A percentile compares a stretch with the other conserved stretches of the same genome.
Conservation (phyloP, 2,329 filamentous ascomycete species). For the Colletotrichum sp. region DNA sequence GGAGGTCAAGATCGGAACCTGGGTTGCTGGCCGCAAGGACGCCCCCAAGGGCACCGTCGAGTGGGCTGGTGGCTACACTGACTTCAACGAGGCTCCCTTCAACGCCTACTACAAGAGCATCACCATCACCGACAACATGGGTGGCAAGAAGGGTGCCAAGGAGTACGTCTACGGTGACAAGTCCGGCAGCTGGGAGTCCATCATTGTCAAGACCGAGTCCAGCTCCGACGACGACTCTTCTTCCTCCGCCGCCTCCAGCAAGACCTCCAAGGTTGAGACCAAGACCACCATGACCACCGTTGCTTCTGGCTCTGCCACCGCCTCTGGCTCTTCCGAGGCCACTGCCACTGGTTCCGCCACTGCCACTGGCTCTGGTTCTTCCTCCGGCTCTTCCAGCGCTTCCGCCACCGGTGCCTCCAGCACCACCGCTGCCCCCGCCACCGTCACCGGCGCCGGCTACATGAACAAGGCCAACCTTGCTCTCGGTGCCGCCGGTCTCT, state of each 20-base stretch:
- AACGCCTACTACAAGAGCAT: slow-evolving; percentile 62
- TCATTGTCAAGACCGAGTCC: slow-evolving; percentile 44
- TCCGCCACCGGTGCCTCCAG: background rate
- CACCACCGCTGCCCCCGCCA: background rate
- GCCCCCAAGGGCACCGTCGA: slow-evolving; percentile 74
- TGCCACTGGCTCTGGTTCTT: background rate
- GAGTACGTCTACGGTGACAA: slow-evolving; percentile 58
- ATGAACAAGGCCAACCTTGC: slow-evolving; percentile 22
- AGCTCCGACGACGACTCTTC: slow-evolving; percentile 14
- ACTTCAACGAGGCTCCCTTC: slow-evolving; percentile 59
- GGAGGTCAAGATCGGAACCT: slow-evolving; percentile 72
- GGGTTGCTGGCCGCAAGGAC: slow-evolving; percentile 62
- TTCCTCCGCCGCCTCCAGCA: slow-evolving; percentile 18
- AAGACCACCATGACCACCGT: slow-evolving; percentile 20
- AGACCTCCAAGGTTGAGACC: slow-evolving; percentile 19
- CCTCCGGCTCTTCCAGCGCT: background rate
- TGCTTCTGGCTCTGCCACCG: slow-evolving; percentile 7
- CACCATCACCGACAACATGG: slow-evolving; percentile 59
- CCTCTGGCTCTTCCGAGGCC: background rate
- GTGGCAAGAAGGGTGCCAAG: slow-evolving; percentile 49
- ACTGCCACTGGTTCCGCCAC: background rate
- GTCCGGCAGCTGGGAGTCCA: slow-evolving; percentile 54
- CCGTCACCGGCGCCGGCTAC: slow-evolving; percentile 18
- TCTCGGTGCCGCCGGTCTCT: slow-evolving; percentile 19
- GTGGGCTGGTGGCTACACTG: slow-evolving; percentile 67